A percentile compares a stretch with the other conserved stretches of the same genome.
Evolutionary conservation across 805 yeast genomes (phyloP).

Genomic region (Pachysolen tannophilus): DNA sequence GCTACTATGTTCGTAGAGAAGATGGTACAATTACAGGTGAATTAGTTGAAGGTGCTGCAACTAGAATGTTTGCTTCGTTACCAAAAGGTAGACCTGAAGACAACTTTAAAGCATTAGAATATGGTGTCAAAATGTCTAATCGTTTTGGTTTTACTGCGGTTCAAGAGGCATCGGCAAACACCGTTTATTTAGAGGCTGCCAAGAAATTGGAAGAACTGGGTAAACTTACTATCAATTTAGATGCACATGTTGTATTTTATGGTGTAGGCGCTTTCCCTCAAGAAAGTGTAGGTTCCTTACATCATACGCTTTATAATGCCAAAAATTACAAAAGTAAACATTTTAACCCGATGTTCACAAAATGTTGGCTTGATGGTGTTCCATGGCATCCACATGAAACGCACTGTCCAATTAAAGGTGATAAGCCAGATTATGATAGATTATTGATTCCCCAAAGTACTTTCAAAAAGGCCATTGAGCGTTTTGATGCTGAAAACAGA

Average conservation of each 20-base stretch:
- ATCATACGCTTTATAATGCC: conserved; percentile 16
- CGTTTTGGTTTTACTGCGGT: conserved; percentile 19
- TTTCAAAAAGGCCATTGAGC: conserved; percentile 17
- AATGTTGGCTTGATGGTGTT: conserved; percentile 21
- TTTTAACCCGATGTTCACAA: conserved; percentile 18
- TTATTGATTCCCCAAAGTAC: conserved; percentile 19
- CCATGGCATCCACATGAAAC: conserved; percentile 19
- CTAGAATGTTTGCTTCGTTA: conserved; percentile 14
- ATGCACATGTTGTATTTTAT: conserved; percentile 19
- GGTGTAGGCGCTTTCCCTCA: conserved; percentile 19
- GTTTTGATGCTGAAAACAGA: conserved; percentile 19
- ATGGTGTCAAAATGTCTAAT: conserved; percentile 19
- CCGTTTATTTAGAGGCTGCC: conserved; percentile 19
- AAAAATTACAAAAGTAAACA: conserved; percentile 17
- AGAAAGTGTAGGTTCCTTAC: conserved; percentile 17
- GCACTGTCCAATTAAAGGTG: conserved; percentile 15
- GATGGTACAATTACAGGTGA: conserved; percentile 21
- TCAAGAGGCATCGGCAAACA: conserved; percentile 20
- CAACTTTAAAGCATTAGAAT: conserved; percentile 15
- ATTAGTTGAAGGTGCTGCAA: conserved; percentile 20
- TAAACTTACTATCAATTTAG: conserved; percentile 15
- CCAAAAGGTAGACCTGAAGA: conserved; percentile 17
- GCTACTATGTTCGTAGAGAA: conserved; percentile 18
- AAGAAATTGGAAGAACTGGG: conserved; percentile 15
- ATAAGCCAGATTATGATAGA: conserved; percentile 13